Evolutionary conservation across 108 stramenopile genomes (phyloP), one percentile per base, ranked within the genome.

Genomic region (Aureococcus anophagefferens): DNA sequence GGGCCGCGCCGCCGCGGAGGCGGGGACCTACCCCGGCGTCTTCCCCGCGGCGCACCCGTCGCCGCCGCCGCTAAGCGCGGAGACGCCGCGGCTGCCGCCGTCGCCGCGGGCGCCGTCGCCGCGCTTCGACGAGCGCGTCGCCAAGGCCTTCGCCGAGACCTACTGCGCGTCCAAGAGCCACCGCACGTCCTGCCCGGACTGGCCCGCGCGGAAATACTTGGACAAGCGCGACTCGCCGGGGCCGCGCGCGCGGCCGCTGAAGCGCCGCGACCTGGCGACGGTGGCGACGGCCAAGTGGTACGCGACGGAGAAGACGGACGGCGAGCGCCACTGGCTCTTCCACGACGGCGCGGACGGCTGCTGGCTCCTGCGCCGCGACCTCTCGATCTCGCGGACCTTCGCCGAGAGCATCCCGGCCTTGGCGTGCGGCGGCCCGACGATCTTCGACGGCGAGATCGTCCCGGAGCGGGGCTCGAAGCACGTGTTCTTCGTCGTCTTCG

Each of bases 221-320:
- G 37, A 63, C 14, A 5, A 32, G 5, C 40, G 46, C 18, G 74
- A 74, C 30, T 68, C 67, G 15, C 74, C 74, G 62, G 74, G 74
- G 11, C 74, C 74, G 62, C 35, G 74, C 7, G 74, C 74, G 31
- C 33, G 44, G 30, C 74, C 67, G 0, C 68, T 74, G 32, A 40
- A 67, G 16, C 30, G 66, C 17, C 32, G 40, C 28, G 34, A 36
- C 33, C 62, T 74, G 32, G 63, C 51, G 18, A 32, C 11, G 33
- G 32, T 32, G 11, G n/a, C n/a, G 25, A 33, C 36, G 17, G 28
- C 33, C 11, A 30, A 46, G 31, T 51, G 46, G 45, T 67, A 63
- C 18, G 62, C 68, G 28, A 68, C 68, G 31, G 74, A 74, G 35
- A 74, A 74, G 68, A 68, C 74, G 33, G 68, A 74, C 30, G 74